Evolutionary conservation across 208 protist genomes (phyloP), one percentile per base, ranked within the genome.

Genomic region (Herpetomonas muscarum): DNA sequence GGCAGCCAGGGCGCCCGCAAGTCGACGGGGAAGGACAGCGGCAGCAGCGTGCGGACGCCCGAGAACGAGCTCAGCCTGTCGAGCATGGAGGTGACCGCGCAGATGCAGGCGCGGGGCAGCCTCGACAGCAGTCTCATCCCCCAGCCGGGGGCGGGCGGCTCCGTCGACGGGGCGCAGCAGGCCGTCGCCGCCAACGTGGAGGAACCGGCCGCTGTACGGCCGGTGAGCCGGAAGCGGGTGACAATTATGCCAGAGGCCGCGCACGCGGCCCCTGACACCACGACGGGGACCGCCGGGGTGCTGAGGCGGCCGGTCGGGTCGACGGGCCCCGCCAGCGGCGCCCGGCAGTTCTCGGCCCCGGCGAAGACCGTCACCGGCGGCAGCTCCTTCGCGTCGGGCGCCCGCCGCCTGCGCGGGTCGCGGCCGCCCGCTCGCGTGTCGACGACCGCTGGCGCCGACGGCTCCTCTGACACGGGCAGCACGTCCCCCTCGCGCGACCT

Each of bases 401-500:
- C n/a, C n/a, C n/a, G n/a, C n/a, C n/a, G n/a, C n/a, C n/a, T n/a
- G n/a, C n/a, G n/a, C n/a, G n/a, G n/a, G n/a, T n/a, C n/a, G n/a
- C n/a, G n/a, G n/a, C n/a, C n/a, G n/a, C 4, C 22, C 12, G 22
- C 24, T 0, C 45, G 10, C 37, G 19, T 2, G 19, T 37, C 17
- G 28, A 15, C 48, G 31, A 42, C 30, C 19, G 15, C 28, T 17
- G 41, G 6, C 22, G 46, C 5, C 6, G 63, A 58, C 24, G 55
- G 1, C 3, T 17, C 49, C 1, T 30, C 19, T n/a, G 34, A 46
- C 13, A 5, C 54, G n/a, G 51, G 50, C 17, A 47, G 59, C 9
- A 48, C 70, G 0, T 28, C 65, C 0, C 65, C 74, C 29, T 57
- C 57, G 32, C 32, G 63, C 3, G 52, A 67, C 26, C 52, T 78